phyloP scores from a whole-genome alignment of 108 stramenopile species.

The Skeletonema potamos region DNA sequence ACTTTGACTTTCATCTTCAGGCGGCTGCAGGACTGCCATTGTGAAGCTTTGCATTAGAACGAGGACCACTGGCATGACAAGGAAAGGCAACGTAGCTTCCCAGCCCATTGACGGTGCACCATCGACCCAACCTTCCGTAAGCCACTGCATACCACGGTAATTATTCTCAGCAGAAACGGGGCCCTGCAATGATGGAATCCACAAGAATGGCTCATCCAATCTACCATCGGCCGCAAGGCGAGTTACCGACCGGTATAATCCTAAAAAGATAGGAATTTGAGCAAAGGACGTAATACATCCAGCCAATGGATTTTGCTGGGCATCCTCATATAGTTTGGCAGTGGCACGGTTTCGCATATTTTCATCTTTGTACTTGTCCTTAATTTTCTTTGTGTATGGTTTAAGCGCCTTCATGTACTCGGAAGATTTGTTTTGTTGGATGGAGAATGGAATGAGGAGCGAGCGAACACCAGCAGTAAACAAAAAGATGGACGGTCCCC shows the following conservation, averaged over 20 bases:
- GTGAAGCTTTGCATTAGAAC: constrained; percentile 88
- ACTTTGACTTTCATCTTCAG: constrained; percentile 65
- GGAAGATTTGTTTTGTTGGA: constrained; percentile 85
- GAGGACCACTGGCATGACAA: constrained; percentile 89
- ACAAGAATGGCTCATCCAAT: constrained; percentile 91
- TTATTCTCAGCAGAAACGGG: constrained; percentile 81
- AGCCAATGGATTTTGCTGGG: constrained; percentile 92
- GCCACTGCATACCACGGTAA: constrained; percentile 84
- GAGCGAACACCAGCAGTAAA: constrained; percentile 80
- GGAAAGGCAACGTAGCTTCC: constrained; percentile 90
- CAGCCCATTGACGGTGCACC: constrained; percentile 83
- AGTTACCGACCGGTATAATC: constrained; percentile 89
- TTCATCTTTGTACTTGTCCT: constrained; percentile 86
- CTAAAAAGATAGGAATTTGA: constrained; percentile 93
- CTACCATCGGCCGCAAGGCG: constrained; percentile 83
- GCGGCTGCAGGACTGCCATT: constrained; percentile 78
- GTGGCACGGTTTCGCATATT: constrained; percentile 86
- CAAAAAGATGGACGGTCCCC: constrained; percentile 78
- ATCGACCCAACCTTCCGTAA: constrained; percentile 70
- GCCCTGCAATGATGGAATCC: constrained; percentile 93
- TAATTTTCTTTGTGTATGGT: constrained; percentile 90
- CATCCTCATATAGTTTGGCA: constrained; percentile 91
- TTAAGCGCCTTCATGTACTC: constrained; percentile 91
- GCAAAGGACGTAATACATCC: constrained; percentile 89
- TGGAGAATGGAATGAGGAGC: constrained; percentile 84